A percentile compares a stretch with the other conserved stretches of the same genome.
These are phyloP conservation scores for Diplodia mutila DNA, from an alignment of 2,329 filamentous ascomycete genomes.

Conservation along the genomic window DNA sequence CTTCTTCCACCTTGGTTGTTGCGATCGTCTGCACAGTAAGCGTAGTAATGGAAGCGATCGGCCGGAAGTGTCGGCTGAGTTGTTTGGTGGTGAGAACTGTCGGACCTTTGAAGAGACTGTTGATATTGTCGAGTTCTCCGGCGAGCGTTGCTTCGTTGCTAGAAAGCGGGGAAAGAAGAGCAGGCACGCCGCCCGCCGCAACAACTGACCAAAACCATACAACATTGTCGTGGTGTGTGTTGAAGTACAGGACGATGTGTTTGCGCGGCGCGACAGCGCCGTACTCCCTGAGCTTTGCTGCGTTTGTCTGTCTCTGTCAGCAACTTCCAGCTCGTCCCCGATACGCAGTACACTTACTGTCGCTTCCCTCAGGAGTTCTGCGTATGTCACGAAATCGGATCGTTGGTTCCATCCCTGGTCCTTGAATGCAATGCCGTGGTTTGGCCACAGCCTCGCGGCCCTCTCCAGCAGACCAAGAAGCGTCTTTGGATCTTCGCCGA, in stretches of 20 bases:
- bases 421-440: conserved; percentile 19
- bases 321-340: neutral
- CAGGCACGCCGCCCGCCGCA: conserved; percentile 16
- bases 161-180: conserved; percentile 21
- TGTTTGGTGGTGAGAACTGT: conserved; percentile 20
- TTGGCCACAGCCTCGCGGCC: conserved; percentile 17
- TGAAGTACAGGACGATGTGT: conserved; percentile 21
- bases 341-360: neutral
- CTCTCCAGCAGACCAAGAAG: conserved; percentile 16
- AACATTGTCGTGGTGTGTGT: conserved; percentile 18
- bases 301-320: conserved; percentile 18
- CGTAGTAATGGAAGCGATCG: neutral
- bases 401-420: conserved; percentile 16
- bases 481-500: conserved; percentile 21
- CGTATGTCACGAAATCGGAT: conserved; percentile 18
- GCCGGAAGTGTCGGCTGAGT: conserved; percentile 1
- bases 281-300: conserved; percentile 5
- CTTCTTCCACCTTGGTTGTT: conserved; percentile 13
- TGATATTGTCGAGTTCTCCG: conserved; percentile 24
- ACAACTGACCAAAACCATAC: conserved; percentile 25
- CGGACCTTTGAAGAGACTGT: conserved; percentile 17
- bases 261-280: conserved; percentile 4
- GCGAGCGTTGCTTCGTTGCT: conserved; percentile 19
- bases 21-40: neutral
- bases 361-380: conserved; percentile 16